These are phyloP conservation scores for Chimonanthus salicifolius DNA, from an alignment of 164 flowering plant species.

Conservation along the genomic window DNA sequence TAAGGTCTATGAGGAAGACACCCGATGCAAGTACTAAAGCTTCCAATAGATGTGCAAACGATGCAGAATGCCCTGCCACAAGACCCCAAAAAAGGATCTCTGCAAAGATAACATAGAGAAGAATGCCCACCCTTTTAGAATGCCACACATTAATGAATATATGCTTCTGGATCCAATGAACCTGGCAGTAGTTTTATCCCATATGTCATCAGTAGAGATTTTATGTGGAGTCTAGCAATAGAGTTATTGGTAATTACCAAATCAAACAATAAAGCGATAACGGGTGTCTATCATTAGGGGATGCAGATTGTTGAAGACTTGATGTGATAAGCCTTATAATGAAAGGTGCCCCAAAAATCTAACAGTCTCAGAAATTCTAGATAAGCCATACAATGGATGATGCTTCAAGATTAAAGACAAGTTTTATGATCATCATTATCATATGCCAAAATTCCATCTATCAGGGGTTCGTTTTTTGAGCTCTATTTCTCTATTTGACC, in stretches of 20 bases:
- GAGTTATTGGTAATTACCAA: neutral
- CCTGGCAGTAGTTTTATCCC: conserved; percentile 28
- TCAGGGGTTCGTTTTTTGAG: no score
- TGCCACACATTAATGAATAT: conserved; percentile 76
- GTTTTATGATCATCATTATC: no score
- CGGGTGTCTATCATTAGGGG: neutral
- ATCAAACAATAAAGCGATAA: neutral
- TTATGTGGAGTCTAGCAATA: neutral
- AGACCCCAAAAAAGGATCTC: conserved; percentile 84
- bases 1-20: neutral
- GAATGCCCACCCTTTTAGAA: conserved; percentile 62
- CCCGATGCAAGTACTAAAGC: conserved; percentile 34
- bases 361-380: no score
- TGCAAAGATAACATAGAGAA: conserved; percentile 82
- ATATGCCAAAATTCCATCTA: no score
- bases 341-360: no score
- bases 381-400: no score
- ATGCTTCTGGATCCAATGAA: conserved; percentile 80
- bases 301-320: no score
- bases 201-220: conserved; percentile 1
- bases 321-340: no score
- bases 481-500: no score
- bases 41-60: conserved; percentile 66
- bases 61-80: conserved; percentile 67
- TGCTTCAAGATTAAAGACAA: no score